These are phyloP conservation scores for Hyphopichia burtonii DNA, from an alignment of 1,139 yeast species.

Conservation along the genomic window DNA sequence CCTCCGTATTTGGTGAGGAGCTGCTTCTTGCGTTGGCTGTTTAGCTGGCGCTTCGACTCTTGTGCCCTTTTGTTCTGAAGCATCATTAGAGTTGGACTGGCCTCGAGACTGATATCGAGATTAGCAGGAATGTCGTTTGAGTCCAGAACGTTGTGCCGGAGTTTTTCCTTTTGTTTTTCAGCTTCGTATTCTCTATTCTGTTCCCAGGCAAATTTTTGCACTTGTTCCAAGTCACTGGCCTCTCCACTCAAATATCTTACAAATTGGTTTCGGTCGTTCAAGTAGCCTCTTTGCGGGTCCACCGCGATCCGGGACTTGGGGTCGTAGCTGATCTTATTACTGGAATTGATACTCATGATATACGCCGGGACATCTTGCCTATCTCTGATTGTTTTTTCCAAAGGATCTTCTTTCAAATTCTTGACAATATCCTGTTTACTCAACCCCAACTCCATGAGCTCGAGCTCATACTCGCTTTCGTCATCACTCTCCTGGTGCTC, in stretches of 20 bases:
- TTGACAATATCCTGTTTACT: conserved; percentile 21
- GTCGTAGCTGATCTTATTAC: conserved; percentile 40
- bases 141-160: conserved; percentile 13
- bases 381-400: conserved; percentile 43
- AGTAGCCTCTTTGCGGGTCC: conserved; percentile 45
- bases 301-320: conserved; percentile 57
- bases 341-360: conserved; percentile 34
- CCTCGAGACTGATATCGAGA: conserved; percentile 46
- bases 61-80: conserved; percentile 41
- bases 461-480: conserved; percentile 51
- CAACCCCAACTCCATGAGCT: conserved; percentile 48
- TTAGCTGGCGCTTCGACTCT: conserved; percentile 23
- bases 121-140: conserved; percentile 31
- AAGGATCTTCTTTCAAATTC: conserved; percentile 33
- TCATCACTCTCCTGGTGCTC: conserved; percentile 32
- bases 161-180: conserved; percentile 11
- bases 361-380: conserved; percentile 56
- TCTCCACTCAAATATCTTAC: conserved; percentile 53
- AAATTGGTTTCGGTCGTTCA: conserved; percentile 53
- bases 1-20: conserved; percentile 43
- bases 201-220: conserved; percentile 58
- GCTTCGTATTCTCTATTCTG: conserved; percentile 19
- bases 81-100: conserved; percentile 60
- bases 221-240: conserved; percentile 51
- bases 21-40: conserved; percentile 26